phyloP scores from a whole-genome alignment of 2,329 filamentous ascomycete species.

The Sporothrix inflata region DNA sequence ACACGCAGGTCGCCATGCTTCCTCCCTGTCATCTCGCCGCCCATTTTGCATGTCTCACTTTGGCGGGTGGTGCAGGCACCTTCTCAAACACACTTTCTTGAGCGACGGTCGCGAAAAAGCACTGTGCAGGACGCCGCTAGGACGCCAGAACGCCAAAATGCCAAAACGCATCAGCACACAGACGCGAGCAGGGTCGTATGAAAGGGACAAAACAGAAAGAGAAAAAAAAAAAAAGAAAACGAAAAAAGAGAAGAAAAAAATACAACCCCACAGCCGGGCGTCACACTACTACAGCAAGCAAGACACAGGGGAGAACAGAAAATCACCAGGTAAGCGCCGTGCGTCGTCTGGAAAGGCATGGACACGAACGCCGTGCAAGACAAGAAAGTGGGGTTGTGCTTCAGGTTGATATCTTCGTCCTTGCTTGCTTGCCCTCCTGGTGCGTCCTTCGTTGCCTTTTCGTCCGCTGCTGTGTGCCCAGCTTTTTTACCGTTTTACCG shows the following conservation, averaged over 20 bases:
- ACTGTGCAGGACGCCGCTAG: neutral
- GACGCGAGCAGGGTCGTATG: neutral
- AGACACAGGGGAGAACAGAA: neutral
- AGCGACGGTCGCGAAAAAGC: neutral
- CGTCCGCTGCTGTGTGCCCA: neutral
- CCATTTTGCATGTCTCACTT: conserved; percentile 19
- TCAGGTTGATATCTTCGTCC: conserved; percentile 9
- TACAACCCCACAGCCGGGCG: conserved; percentile 7
- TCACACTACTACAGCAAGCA: conserved; percentile 12
- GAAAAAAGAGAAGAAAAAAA: neutral
- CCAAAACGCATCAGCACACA: neutral
- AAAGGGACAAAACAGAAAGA: neutral
- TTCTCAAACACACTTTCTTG: conserved; percentile 4
- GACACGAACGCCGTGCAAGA: conserved; percentile 9
- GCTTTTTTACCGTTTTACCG: neutral
- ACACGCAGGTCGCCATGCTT: neutral
- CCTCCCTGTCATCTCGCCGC: conserved; percentile 16
- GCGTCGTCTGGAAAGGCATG: conserved; percentile 2
- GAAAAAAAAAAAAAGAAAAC: neutral
- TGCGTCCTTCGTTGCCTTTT: neutral
- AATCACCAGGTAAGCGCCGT: neutral
- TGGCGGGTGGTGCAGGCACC: conserved; percentile 10
- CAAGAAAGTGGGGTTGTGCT: conserved; percentile 19
- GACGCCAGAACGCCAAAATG: neutral
- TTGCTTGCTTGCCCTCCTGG: neutral